These are phyloP conservation scores for Ophiostoma fasciatum DNA, from an alignment of 2,329 filamentous ascomycete species.

Conservation along the genomic window DNA sequence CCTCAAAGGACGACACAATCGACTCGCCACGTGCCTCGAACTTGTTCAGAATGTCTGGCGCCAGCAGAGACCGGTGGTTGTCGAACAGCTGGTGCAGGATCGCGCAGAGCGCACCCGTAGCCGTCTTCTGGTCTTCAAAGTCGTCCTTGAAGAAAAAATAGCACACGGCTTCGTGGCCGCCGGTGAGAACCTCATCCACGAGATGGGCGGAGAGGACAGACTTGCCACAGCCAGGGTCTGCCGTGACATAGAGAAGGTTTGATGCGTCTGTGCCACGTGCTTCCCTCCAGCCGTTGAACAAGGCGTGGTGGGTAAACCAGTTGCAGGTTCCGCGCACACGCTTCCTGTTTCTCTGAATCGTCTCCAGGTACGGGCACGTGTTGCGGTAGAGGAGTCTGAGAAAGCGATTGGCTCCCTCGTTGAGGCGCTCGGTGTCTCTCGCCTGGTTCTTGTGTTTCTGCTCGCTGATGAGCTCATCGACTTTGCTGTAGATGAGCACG, in stretches of 20 bases:
- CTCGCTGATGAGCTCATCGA: neutral
- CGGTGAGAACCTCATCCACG: neutral
- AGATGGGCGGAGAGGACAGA: neutral
- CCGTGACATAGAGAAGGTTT: neutral
- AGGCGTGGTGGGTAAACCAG: neutral
- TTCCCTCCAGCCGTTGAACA: neutral
- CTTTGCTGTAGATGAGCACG: neutral
- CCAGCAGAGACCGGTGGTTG: neutral
- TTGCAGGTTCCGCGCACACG: neutral
- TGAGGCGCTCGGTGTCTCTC: neutral
- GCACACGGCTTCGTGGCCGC: neutral
- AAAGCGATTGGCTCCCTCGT: neutral
- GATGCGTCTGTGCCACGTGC: neutral
- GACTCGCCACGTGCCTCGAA: neutral
- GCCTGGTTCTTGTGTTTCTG: neutral
- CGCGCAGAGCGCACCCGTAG: neutral
- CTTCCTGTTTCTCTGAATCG: neutral
- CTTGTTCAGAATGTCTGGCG: neutral
- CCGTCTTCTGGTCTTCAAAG: constrained; percentile 1
- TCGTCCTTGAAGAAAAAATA: constrained; percentile 10
- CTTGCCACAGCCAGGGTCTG: neutral
- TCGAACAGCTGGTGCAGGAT: constrained; percentile 7
- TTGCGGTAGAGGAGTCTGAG: neutral
- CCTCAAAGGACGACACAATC: neutral
- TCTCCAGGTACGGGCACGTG: neutral